Base-by-base conservation (phyloP, 2,329 filamentous ascomycete genomes). In the Xylariomycetidae sp. region DNA sequence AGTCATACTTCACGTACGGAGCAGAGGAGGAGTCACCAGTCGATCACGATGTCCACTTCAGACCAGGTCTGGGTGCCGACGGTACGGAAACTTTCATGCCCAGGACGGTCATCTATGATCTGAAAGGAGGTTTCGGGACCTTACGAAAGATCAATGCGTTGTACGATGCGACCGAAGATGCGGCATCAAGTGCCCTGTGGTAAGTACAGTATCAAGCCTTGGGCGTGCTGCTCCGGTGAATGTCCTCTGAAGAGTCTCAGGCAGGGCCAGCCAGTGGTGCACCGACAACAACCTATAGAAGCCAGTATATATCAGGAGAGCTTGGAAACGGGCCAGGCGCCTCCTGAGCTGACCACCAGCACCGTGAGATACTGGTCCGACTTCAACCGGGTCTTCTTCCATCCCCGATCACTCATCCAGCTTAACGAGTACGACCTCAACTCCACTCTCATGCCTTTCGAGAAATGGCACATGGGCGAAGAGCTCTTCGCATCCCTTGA, bases 321-420 rank as follows among this genome's bases (percentile, higher is more conserved):
- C 43, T 75, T 96, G 3, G 85, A 95, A 47, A 62, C 76, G 19
- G 88, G 87, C 15, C 56, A 73, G 5, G 58, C 74, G 3, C 70
- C 80, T 5, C 74, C 83, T 0, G 63, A 68, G 32, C 70, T 95
- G 14, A 82, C 72, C 1, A 69, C 78, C 2, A 74, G 79, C 6
- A 74, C 76, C 9, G 84, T 96, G n/a, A 77, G 87, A 34, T 96
- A 92, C 63, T 98, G 92, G 90, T 94, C 88, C 19, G 92, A 98
- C 59, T 96, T 88, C 60, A 93, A 86, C 47, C 78, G 87, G 17
- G 75, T 92, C n/a, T 98, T 79, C 60, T 95, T 85, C 56, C 89
- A 96, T 55, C 92, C 92, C 7, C 78, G 76, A 34, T 95, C 88
- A 10, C 76, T 95, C 34, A 71, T 94, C 8, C 89, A 94, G 54